Conservation (phyloP, 306 rosid species). For the Alnus rubra region DNA sequence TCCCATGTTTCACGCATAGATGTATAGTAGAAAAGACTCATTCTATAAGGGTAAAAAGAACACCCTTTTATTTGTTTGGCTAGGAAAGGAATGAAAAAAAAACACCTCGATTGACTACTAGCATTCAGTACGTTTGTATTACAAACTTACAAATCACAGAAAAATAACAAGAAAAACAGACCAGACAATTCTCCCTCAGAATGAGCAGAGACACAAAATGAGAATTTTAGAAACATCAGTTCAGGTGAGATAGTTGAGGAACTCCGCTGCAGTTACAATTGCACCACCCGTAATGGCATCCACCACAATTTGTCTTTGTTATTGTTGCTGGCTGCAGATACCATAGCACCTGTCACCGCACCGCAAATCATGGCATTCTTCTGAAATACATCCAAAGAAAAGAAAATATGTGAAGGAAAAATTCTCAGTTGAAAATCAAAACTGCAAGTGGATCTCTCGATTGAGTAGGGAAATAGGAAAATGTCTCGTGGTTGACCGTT, state of each 20-base stretch:
- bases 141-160: conserved; percentile 11
- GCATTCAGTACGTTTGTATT: background rate
- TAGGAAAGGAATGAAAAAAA: background rate
- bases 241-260: conserved; percentile 80
- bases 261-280: conserved; percentile 83
- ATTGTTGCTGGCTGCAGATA: conserved; percentile 50
- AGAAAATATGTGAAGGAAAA: background rate
- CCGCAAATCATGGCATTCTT: conserved; percentile 95
- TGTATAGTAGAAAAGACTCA: background rate
- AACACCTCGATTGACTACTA: background rate
- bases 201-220: conserved; percentile 11
- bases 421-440: conserved; percentile 7
- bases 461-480: background rate
- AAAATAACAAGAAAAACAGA: conserved; percentile 9
- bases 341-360: conserved; percentile 76
- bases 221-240: conserved; percentile 5
- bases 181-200: background rate
- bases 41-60: background rate
- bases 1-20: background rate
- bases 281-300: conserved; percentile 93
- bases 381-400: conserved; percentile 52
- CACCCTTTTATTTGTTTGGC: background rate
- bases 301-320: conserved; percentile 50
- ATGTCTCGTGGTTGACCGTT: background rate
- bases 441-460: background rate